Evolutionary conservation across 805 yeast species (phyloP).

Genomic region (Ogataea naganishii): DNA sequence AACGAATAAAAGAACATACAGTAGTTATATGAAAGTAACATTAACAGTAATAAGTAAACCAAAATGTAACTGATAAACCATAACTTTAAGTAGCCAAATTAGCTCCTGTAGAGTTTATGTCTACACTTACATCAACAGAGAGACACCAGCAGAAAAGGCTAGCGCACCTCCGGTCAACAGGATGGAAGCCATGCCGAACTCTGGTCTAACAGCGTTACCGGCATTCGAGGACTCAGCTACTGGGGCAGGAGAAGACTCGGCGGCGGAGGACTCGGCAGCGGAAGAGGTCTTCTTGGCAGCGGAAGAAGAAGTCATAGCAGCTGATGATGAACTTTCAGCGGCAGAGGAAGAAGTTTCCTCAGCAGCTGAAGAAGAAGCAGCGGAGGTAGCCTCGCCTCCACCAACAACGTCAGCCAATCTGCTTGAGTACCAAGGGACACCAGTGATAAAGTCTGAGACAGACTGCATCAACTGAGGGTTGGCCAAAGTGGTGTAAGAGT

Average conservation of each 20-base stretch:
- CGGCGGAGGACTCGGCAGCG: constrained; percentile 5
- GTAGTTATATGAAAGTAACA: neutral
- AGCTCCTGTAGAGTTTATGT: neutral
- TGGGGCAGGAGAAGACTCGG: constrained; percentile 4
- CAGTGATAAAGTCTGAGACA: constrained; percentile 20
- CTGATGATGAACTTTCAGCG: constrained; percentile 7
- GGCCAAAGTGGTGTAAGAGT: constrained; percentile 34
- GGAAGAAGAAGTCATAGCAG: constrained; percentile 5
- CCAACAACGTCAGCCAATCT: constrained; percentile 17
- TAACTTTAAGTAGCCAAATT: neutral
- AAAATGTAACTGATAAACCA: too few relatives aligned
- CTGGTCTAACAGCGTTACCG: too few relatives aligned
- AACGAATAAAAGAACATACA: neutral
- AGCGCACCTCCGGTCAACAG: neutral
- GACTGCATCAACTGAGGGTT: constrained; percentile 9
- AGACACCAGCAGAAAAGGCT: neutral
- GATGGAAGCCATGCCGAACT: too few relatives aligned
- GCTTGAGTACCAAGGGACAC: constrained; percentile 25
- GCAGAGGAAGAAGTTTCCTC: constrained; percentile 8
- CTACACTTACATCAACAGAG: neutral
- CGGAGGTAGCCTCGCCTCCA: constrained; percentile 7
- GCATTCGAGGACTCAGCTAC: constrained; percentile 1
- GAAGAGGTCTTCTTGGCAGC: constrained; percentile 5
- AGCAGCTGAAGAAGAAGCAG: constrained; percentile 6
- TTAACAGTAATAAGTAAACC: too few relatives aligned